Evolutionary conservation across 345 rosid genomes (phyloP).

Genomic region (Tarenaya hassleriana): DNA sequence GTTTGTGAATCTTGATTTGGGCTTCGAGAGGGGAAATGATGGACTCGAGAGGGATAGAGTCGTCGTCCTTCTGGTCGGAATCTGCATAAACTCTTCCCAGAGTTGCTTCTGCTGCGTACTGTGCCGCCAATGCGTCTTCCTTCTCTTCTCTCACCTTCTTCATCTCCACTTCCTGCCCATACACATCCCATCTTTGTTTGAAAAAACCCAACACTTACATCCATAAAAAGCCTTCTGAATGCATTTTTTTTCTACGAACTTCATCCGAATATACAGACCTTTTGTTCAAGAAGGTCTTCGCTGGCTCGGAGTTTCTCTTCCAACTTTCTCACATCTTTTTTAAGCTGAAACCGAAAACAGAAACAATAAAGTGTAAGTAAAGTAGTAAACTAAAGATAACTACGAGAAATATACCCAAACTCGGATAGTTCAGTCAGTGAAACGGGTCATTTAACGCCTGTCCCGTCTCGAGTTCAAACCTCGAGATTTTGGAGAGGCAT

Average conservation of each 20-base stretch:
- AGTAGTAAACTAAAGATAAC: no score
- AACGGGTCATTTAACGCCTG: not conserved
- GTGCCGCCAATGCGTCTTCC: slow-evolving; percentile 87
- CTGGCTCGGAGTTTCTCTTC: slow-evolving; percentile 43
- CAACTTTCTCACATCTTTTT: slow-evolving; percentile 39
- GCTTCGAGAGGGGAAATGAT: slow-evolving; percentile 85
- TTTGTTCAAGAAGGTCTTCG: slow-evolving; percentile 54
- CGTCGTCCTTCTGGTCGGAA: slow-evolving; percentile 51
- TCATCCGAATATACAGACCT: slow-evolving; percentile 36
- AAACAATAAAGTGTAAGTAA: no score
- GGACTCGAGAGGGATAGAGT: slow-evolving; percentile 50
- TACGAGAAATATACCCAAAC: not conserved
- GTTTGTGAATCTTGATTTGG: slow-evolving; percentile 65
- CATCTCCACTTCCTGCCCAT: slow-evolving; percentile 63
- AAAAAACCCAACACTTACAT: no score
- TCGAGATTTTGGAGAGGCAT: not conserved
- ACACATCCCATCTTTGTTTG: no score
- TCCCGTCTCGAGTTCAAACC: not conserved
- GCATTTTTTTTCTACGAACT: slow-evolving; percentile 15
- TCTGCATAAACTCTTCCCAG: slow-evolving; percentile 64
- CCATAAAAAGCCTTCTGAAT: no score
- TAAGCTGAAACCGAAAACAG: slow-evolving; percentile 40
- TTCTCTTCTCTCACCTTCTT: slow-evolving; percentile 56
- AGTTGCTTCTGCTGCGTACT: slow-evolving; percentile 79
- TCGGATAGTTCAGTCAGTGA: slow-evolving; percentile 9